phyloP scores from a whole-genome alignment of 164 flowering plant species.

The Piper betle region DNA sequence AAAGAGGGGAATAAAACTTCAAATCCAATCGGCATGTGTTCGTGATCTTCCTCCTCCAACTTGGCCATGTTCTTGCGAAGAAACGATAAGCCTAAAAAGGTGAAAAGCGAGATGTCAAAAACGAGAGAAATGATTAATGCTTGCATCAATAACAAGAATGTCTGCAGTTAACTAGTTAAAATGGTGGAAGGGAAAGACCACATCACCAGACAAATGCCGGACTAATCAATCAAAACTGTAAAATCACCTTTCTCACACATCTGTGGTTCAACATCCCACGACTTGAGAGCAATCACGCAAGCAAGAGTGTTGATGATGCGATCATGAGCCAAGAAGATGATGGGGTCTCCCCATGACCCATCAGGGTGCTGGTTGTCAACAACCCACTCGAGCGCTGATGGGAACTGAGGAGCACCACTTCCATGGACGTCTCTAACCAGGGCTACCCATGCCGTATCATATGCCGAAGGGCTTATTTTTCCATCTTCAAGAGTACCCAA shows the following conservation, averaged over 20 bases:
- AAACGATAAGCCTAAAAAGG: neutral
- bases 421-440: neutral
- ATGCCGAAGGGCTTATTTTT: conserved; percentile 4
- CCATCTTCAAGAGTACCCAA: conserved; percentile 3
- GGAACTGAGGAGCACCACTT: conserved; percentile 1
- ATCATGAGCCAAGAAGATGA: conserved; percentile 2
- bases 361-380: conserved; percentile 4
- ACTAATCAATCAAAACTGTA: too few species aligned
- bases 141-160: too few species aligned
- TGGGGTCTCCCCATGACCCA: conserved; percentile 8
- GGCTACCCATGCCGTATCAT: conserved; percentile 9
- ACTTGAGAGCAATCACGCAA: conserved; percentile 2
- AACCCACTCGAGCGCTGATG: conserved; percentile 4
- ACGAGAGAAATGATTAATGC: too few species aligned
- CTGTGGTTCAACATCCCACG: neutral
- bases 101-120: too few species aligned
- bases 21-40: conserved; percentile 4
- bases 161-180: too few species aligned
- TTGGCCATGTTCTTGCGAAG: neutral
- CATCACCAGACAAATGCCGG: too few species aligned
- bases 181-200: too few species aligned
- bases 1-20: conserved; percentile 4
- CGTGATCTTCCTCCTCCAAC: neutral
- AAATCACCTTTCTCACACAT: neutral
- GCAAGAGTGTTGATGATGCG: conserved; percentile 5